Evolutionary conservation across 2,329 filamentous ascomycete genomes (phyloP).

Genomic region (Fusarium sp.): DNA sequence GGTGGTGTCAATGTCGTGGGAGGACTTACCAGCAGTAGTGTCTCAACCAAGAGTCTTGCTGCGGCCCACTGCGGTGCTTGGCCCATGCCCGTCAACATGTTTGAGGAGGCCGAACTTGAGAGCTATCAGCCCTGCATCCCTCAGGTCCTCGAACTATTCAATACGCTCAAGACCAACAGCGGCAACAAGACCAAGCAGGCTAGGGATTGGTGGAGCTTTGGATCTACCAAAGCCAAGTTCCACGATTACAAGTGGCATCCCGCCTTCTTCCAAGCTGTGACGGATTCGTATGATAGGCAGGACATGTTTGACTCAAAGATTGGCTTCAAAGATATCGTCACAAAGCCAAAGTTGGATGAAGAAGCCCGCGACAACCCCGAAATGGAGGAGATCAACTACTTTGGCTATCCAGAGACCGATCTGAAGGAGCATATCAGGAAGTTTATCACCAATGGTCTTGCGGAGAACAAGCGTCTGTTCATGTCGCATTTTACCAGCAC

Average conservation of each 20-base stretch:
- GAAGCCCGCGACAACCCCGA: constrained; percentile 32
- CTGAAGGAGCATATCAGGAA: constrained; percentile 47
- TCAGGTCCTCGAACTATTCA: constrained; percentile 50
- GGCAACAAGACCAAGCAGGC: constrained; percentile 13
- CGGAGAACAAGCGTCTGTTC: constrained; percentile 47
- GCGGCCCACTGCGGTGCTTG: constrained; percentile 54
- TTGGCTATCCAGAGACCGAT: constrained; percentile 46
- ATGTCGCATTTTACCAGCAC: constrained; percentile 50
- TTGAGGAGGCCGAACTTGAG: constrained; percentile 52
- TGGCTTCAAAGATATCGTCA: constrained; percentile 46
- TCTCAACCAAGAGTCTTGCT: constrained; percentile 55
- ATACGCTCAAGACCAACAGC: constrained; percentile 33
- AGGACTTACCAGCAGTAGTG: constrained; percentile 53
- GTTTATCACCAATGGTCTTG: constrained; percentile 43
- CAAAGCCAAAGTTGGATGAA: constrained; percentile 43
- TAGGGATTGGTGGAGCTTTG: constrained; percentile 16
- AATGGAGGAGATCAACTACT: constrained; percentile 45
- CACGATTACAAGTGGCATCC: constrained; percentile 45
- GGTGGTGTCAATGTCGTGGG: constrained; percentile 54
- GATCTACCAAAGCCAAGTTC: constrained; percentile 33
- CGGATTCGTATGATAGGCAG: constrained; percentile 48
- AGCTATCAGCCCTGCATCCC: constrained; percentile 57
- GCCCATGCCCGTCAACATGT: constrained; percentile 54
- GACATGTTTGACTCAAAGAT: constrained; percentile 45
- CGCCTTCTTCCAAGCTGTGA: constrained; percentile 49